Evolutionary conservation across 352 stramenopile species (phyloP).

Genomic region (Elongisporangium anandrum): DNA sequence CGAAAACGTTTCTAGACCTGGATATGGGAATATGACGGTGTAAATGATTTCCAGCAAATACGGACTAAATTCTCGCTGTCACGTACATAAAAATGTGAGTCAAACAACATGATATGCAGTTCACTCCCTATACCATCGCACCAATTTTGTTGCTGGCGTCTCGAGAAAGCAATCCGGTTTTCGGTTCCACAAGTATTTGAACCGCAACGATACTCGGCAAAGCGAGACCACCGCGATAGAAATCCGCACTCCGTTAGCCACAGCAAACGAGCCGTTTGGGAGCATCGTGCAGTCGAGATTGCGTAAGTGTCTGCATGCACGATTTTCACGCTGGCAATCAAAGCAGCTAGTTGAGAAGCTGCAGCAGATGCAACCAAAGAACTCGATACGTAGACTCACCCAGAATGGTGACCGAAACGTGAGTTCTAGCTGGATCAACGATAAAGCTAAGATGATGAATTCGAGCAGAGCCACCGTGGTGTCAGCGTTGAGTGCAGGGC

Average conservation of each 20-base stretch:
- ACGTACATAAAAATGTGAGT: neutral
- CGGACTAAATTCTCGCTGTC: constrained; percentile 5
- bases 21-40: constrained; percentile 43
- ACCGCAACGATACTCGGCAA: constrained; percentile 11
- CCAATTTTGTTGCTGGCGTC: constrained; percentile 7
- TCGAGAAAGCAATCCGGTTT: constrained; percentile 2
- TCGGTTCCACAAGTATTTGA: constrained; percentile 16
- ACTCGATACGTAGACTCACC: constrained; percentile 11
- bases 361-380: too few species aligned
- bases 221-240: constrained; percentile 12
- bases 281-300: constrained; percentile 22
- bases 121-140: neutral
- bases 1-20: constrained; percentile 30
- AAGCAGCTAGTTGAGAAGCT: neutral
- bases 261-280: constrained; percentile 30
- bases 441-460: constrained; percentile 36
- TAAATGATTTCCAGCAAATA: constrained; percentile 36
- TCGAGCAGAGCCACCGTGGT: constrained; percentile 32
- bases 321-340: constrained; percentile 35
- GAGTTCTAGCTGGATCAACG: constrained; percentile 33
- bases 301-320: constrained; percentile 17
- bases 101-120: neutral
- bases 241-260: constrained; percentile 24
- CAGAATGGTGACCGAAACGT: constrained; percentile 30
- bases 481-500: constrained; percentile 32